phyloP scores from a whole-genome alignment of 140 eudicot species.

The Artemisia princeps region DNA sequence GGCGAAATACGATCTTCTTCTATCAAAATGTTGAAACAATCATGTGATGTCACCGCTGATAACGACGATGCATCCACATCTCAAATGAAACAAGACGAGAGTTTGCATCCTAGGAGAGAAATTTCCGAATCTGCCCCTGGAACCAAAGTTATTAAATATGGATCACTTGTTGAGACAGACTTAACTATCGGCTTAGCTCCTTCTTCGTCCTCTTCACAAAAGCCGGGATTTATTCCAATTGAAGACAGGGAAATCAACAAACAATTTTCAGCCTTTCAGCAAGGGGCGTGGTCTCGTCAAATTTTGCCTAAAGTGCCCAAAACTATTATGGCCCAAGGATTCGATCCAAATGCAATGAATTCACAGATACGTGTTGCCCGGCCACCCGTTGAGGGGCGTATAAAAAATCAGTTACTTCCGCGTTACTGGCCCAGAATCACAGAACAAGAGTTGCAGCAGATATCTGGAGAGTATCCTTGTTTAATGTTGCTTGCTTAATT shows the following conservation, averaged over 20 bases:
- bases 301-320: slow-evolving; percentile 63
- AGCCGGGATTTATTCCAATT: slow-evolving; percentile 27
- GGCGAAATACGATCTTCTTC: slow-evolving; percentile 33
- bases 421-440: slow-evolving; percentile 99
- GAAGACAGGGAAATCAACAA: slow-evolving; percentile 42
- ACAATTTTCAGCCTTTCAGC: slow-evolving; percentile 44
- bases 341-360: slow-evolving; percentile 40
- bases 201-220: slow-evolving; percentile 40
- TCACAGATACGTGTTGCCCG: slow-evolving; percentile 78
- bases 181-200: slow-evolving; percentile 64
- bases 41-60: slow-evolving; percentile 24
- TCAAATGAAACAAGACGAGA: slow-evolving; percentile 41
- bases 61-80: slow-evolving; percentile 31
- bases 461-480: slow-evolving; percentile 97
- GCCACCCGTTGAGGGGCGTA: slow-evolving; percentile 89
- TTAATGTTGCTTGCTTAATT: background rate
- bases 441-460: slow-evolving; percentile 91
- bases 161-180: slow-evolving; percentile 52
- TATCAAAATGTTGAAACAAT: slow-evolving; percentile 33
- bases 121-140: background rate
- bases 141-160: slow-evolving; percentile 11
- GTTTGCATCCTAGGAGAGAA: slow-evolving; percentile 32
- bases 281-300: slow-evolving; percentile 51
- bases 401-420: slow-evolving; percentile 85
- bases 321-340: slow-evolving; percentile 39